These are phyloP conservation scores for Typha latifolia DNA, from an alignment of 176 grass and related monocot genomes.

Conservation along the genomic window DNA sequence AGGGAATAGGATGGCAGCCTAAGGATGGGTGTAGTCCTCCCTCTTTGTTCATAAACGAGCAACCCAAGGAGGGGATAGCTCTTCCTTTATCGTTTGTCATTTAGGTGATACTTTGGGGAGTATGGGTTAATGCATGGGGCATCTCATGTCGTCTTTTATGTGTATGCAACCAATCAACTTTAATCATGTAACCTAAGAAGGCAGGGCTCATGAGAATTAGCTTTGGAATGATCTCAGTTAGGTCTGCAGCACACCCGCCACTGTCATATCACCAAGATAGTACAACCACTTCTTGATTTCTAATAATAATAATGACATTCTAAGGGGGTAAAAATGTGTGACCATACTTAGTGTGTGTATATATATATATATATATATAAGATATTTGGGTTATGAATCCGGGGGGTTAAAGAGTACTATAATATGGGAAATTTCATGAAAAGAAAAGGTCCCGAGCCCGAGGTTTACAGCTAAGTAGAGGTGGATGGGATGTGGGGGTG, in stretches of 20 bases:
- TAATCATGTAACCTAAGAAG: not conserved
- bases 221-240: not conserved
- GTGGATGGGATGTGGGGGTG: not conserved
- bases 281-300: not conserved
- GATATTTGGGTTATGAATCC: too few relatives aligned
- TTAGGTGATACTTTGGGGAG: conserved; percentile 7
- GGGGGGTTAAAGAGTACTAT: too few relatives aligned
- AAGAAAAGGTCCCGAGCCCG: not conserved
- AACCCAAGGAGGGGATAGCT: conserved; percentile 1
- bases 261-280: not conserved
- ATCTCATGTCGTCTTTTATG: not conserved
- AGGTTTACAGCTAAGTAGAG: not conserved
- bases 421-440: too few relatives aligned
- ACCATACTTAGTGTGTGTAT: too few relatives aligned
- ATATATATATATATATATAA: too few relatives aligned
- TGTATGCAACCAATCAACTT: not conserved
- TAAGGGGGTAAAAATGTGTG: too few relatives aligned
- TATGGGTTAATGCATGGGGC: not conserved
- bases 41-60: not conserved
- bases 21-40: not conserved
- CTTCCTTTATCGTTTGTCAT: conserved; percentile 5
- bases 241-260: not conserved
- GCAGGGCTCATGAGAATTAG: not conserved
- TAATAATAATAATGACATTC: too few relatives aligned
- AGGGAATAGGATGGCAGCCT: not conserved